A percentile compares a stretch with the other conserved stretches of the same genome.
phyloP scores from a whole-genome alignment of 495 filamentous ascomycete genomes.

The Thozetella sp. region DNA sequence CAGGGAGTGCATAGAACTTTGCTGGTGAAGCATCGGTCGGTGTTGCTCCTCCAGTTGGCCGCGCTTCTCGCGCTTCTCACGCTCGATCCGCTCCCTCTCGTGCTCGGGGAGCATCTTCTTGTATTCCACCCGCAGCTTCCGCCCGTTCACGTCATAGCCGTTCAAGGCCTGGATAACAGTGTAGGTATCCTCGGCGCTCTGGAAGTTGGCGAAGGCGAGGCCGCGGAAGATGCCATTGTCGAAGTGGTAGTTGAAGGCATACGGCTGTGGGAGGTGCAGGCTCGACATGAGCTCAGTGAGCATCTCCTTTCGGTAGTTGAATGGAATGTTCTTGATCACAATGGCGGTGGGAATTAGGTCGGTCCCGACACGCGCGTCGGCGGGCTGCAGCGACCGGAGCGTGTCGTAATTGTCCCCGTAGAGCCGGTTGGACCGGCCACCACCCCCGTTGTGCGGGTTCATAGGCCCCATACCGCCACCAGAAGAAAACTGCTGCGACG shows the following conservation, averaged over 20 bases:
- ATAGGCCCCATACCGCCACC: conserved; percentile 21
- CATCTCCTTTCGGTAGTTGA: conserved; percentile 96
- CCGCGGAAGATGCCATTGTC: conserved; percentile 97
- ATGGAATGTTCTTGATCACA: conserved; percentile 99
- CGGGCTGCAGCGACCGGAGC: conserved; percentile 8
- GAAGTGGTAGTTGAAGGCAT: conserved; percentile 99
- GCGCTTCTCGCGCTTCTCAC: conserved; percentile 94
- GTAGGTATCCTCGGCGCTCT: conserved; percentile 89
- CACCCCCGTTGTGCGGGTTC: conserved; percentile 28
- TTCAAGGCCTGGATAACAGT: conserved; percentile 90
- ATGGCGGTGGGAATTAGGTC: conserved; percentile 98
- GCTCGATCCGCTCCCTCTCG: conserved; percentile 93
- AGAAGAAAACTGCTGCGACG: conserved; percentile 28
- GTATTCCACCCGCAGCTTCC: conserved; percentile 95
- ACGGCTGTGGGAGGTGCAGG: conserved; percentile 86
- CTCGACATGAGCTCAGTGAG: conserved; percentile 91
- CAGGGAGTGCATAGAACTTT: conserved; percentile 82
- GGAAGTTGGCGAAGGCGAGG: conserved; percentile 97
- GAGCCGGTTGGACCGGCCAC: conserved; percentile 22
- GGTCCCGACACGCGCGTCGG: conserved; percentile 29
- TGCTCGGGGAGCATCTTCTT: conserved; percentile 98
- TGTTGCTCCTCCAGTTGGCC: conserved; percentile 98
- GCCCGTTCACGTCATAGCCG: conserved; percentile 90
- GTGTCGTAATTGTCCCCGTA: conserved; percentile 16
- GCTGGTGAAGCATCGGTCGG: conserved; percentile 71